Base-by-base conservation (phyloP, 2,329 filamentous ascomycete genomes). In the Colletotrichum australisinense region DNA sequence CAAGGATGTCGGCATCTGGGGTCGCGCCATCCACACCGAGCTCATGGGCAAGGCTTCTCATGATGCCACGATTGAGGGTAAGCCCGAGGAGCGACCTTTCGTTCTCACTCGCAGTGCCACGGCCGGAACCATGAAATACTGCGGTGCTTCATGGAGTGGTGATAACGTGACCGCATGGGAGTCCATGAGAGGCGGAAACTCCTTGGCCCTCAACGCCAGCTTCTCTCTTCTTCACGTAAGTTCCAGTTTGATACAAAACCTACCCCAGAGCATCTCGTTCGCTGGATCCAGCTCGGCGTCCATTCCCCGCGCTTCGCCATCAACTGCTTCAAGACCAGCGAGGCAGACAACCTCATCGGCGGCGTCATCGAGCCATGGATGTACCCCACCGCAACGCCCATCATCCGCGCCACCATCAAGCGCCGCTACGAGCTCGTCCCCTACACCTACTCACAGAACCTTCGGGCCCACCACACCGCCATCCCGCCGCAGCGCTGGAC, bases 311-410 rank as follows among this genome's bases (percentile, higher is more conserved):
- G 93, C 0, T 94, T 94, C 77, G 91, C 93, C 12, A 94, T 94
- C 84, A 94, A 94, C 81, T 94, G 93, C 81, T 94, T 92, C 88
- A 94, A 94, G 83, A 94, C 93, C 0, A 89, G 88, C 0, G 87
- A 89, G 0, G 84, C 88, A 1, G 90, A 94, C 80, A 94, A 91
- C 77, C 85, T 86, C 0, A 86, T 93, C 28, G 93, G 93, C 8
- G 92, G 93, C 46, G 92, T 94, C 0, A 94, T 94, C 71, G 92
- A 94, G 82, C 93, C 93, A 0, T 94, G 92, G 91, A 94, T 94
- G 91, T 93, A 94, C 77, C 91, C 92, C 0, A 88, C 91, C 46
- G 90, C 91, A 32, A 91, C 91, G 0, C 88, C 88, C 0, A 81
- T 92, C 1, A 84, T 94, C 16, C 88, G 93, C 19, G 86, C 87